A percentile compares a stretch with the other conserved stretches of the same genome.
These are phyloP conservation scores for Mycena epipterygia DNA, from an alignment of 768 basidiomycete species.

Conservation along the genomic window DNA sequence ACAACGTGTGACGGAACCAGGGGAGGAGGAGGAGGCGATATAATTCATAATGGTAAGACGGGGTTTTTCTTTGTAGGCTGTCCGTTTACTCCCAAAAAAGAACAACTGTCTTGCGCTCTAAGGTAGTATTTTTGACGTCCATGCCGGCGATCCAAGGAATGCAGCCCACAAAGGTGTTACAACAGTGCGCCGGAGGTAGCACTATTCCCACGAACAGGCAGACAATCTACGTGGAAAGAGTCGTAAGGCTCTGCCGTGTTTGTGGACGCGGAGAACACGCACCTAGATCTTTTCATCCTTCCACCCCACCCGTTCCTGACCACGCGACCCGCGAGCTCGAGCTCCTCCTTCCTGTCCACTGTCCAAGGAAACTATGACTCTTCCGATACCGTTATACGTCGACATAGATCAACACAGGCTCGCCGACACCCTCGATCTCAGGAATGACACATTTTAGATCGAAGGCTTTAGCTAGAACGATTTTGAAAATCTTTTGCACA, in stretches of 20 bases:
- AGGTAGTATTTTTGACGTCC: conserved; percentile 39
- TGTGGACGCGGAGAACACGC: conserved; percentile 16
- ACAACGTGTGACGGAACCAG: conserved; percentile 30
- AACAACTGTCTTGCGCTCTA: conserved; percentile 40
- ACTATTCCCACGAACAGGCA: conserved; percentile 41
- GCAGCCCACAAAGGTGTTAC: conserved; percentile 40
- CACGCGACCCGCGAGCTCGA: conserved; percentile 24
- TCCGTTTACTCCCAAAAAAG: conserved; percentile 34
- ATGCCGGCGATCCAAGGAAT: conserved; percentile 37
- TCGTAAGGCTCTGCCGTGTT: not conserved
- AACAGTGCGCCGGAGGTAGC: conserved; percentile 38
- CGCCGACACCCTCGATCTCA: conserved; percentile 96
- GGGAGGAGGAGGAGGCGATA: conserved; percentile 29
- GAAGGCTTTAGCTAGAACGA: conserved; percentile 96
- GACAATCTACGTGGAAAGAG: conserved; percentile 21
- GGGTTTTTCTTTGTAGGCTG: conserved; percentile 33
- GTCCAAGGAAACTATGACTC: conserved; percentile 13
- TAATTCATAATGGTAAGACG: conserved; percentile 37
- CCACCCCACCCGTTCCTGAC: conserved; percentile 43
- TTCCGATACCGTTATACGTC: conserved; percentile 68
- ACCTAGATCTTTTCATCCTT: conserved; percentile 51
- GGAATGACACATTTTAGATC: conserved; percentile 99
- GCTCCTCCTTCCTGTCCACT: conserved; percentile 33
- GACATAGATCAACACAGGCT: conserved; percentile 95
- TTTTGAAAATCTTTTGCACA: conserved; percentile 99